A percentile compares a stretch with the other conserved stretches of the same genome.
phyloP scores from a whole-genome alignment of 805 yeast genomes.

The Saturnispora mendoncae region DNA sequence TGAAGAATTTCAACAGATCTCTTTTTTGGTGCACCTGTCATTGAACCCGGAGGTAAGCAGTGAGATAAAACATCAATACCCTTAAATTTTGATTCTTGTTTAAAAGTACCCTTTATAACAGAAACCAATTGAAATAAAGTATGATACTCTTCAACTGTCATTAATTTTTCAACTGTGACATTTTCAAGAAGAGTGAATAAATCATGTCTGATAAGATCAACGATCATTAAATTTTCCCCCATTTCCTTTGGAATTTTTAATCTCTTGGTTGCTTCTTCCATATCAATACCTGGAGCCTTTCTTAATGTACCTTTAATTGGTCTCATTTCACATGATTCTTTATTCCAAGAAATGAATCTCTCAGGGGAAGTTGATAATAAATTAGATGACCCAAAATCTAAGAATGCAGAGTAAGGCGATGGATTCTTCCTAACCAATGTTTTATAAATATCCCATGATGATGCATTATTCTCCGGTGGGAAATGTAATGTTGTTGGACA shows the following conservation, averaged over 20 bases:
- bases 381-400: conserved; percentile 56
- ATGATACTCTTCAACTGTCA: conserved; percentile 87
- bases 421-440: conserved; percentile 68
- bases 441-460: conserved; percentile 77
- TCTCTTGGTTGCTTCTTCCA: conserved; percentile 51
- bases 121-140: conserved; percentile 90
- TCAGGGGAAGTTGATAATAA: conserved; percentile 91
- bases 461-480: conserved; percentile 30
- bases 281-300: conserved; percentile 46
- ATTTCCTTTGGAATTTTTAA: conserved; percentile 82
- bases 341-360: conserved; percentile 76
- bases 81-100: conserved; percentile 27
- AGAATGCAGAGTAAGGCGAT: conserved; percentile 82
- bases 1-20: conserved; percentile 81
- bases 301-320: conserved; percentile 96
- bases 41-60: conserved; percentile 94
- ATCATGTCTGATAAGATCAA: conserved; percentile 91
- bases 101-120: conserved; percentile 63
- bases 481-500: conserved; percentile 56
- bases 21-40: conserved; percentile 99
- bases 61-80: conserved; percentile 76
- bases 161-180: conserved; percentile 68
- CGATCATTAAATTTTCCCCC: conserved; percentile 96
- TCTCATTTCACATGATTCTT: conserved; percentile 59
- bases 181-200: conserved; percentile 54